Evolutionary conservation across 306 rosid species (phyloP).

Genomic region (Trichosanthes cucumerina): DNA sequence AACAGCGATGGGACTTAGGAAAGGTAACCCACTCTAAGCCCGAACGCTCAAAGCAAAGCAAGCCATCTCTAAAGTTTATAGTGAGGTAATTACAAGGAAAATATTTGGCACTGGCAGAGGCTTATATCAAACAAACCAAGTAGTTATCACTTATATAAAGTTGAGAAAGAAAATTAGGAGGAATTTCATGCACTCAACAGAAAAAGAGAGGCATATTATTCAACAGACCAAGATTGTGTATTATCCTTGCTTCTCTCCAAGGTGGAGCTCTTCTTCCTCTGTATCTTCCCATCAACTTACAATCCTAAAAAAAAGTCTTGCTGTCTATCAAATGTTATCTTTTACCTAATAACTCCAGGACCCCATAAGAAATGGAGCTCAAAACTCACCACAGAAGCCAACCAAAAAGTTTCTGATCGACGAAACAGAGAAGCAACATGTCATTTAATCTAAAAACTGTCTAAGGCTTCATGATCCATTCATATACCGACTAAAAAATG

Average conservation of each 20-base stretch:
- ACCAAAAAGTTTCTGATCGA: neutral
- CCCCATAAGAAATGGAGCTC: neutral
- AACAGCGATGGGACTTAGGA: too few species aligned
- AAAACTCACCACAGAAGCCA: neutral
- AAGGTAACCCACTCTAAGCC: too few species aligned
- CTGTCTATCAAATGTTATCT: neutral
- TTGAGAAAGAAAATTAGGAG: neutral
- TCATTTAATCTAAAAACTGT: neutral
- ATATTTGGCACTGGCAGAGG: neutral
- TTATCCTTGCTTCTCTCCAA: neutral
- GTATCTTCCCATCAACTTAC: neutral
- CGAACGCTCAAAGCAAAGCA: too few species aligned
- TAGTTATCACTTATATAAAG: neutral
- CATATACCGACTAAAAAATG: neutral
- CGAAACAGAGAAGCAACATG: neutral
- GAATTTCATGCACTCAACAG: neutral
- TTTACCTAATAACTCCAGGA: neutral
- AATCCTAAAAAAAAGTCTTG: neutral
- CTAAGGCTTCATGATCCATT: neutral
- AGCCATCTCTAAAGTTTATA: too few species aligned
- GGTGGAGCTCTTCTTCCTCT: neutral
- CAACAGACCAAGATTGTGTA: neutral
- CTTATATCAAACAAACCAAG: neutral
- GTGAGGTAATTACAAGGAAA: neutral
- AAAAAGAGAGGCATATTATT: neutral